A percentile compares a stretch with the other conserved stretches of the same genome.
These are phyloP conservation scores for Coriaria nepalensis DNA, from an alignment of 306 rosid genomes.

Conservation along the genomic window DNA sequence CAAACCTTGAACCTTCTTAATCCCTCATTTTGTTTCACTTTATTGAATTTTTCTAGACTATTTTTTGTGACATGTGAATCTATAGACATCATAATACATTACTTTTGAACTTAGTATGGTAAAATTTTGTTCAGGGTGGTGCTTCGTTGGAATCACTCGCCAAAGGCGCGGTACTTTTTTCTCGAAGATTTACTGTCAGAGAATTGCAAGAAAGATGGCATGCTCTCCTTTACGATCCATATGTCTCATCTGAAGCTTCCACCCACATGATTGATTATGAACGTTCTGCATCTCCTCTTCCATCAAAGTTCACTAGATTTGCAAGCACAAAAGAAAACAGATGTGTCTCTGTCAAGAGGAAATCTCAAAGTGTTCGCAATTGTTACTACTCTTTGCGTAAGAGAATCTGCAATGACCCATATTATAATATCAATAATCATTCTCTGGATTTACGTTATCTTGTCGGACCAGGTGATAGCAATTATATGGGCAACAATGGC, in stretches of 20 bases:
- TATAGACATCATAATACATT: no score
- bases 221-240: slow-evolving; percentile 63
- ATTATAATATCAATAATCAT: not conserved
- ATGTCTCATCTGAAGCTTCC: slow-evolving; percentile 49
- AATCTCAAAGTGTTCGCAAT: slow-evolving; percentile 45
- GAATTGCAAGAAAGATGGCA: slow-evolving; percentile 85
- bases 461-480: slow-evolving; percentile 31
- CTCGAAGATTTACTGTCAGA: slow-evolving; percentile 49
- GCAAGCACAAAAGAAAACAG: slow-evolving; percentile 44
- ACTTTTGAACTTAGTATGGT: no score
- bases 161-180: slow-evolving; percentile 90
- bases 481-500: slow-evolving; percentile 24
- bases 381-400: slow-evolving; percentile 64
- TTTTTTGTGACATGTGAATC: no score
- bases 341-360: slow-evolving; percentile 41
- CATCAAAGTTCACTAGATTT: slow-evolving; percentile 31
- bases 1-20: no score
- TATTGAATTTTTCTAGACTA: no score
- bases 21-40: no score
- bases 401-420: slow-evolving; percentile 40
- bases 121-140: slow-evolving; percentile 47
- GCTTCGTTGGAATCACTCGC: slow-evolving; percentile 98
- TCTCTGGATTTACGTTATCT: slow-evolving; percentile 52
- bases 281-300: slow-evolving; percentile 27
- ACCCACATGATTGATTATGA: slow-evolving; percentile 36